Percentiles rank a stretch among this genome's conserved stretches.
Conservation (phyloP, 192 early-diverging fungal genomes). For the Podila verticillata region DNA sequence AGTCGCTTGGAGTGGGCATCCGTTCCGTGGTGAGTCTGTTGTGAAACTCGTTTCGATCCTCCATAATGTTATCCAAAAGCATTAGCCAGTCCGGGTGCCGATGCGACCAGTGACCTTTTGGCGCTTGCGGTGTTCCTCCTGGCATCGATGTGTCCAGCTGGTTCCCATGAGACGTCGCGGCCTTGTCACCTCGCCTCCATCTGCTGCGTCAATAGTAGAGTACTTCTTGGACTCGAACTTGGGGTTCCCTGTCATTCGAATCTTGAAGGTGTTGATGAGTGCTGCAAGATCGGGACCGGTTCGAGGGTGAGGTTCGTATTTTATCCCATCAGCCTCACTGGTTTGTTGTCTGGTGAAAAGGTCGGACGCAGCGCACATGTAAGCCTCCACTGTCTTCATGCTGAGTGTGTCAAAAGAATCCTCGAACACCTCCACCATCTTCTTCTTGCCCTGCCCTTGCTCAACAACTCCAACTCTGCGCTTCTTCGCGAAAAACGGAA, state of each 20-base stretch:
- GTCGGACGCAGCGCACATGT: constrained; percentile 2
- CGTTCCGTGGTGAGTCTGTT: not conserved
- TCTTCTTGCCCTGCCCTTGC: constrained; percentile 2
- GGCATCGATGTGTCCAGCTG: not conserved
- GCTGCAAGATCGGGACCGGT: not conserved
- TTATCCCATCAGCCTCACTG: not conserved
- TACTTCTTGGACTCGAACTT: not conserved
- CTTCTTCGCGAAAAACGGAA: not conserved
- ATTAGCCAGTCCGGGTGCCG: not conserved
- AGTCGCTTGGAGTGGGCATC: not conserved
- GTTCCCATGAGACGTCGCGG: not conserved
- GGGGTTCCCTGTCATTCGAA: not conserved
- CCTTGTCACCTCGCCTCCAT: not conserved
- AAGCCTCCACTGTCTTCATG: constrained; percentile 5
- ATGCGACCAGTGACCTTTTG: not conserved
- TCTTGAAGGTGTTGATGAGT: constrained; percentile 4
- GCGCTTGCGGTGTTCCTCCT: not conserved
- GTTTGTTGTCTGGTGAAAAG: constrained; percentile 4
- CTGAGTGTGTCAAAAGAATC: not conserved
- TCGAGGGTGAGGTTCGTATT: not conserved
- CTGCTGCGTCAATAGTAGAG: not conserved
- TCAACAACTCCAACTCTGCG: not conserved
- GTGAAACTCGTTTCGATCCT: not conserved
- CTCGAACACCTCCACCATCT: not conserved
- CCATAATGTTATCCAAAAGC: constrained; percentile 1